phyloP scores from a whole-genome alignment of 2,329 filamentous ascomycete species.

The Curvularia sp. region DNA sequence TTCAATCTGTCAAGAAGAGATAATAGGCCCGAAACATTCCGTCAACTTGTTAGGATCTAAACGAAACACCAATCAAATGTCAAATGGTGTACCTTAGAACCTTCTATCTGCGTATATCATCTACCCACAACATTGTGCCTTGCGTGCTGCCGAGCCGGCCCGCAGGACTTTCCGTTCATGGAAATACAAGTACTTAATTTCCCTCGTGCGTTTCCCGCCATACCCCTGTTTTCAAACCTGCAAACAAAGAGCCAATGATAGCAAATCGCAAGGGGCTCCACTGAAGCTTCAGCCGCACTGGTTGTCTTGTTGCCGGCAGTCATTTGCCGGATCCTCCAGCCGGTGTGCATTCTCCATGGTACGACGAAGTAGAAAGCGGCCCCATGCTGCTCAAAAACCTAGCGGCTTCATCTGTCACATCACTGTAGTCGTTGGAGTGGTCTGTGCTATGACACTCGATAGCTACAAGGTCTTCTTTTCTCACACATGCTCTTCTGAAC shows the following conservation, averaged over 20 bases:
- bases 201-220: not conserved
- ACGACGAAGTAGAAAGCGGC: not conserved
- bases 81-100: not conserved
- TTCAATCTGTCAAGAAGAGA: not conserved
- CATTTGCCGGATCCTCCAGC: not conserved
- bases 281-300: not conserved
- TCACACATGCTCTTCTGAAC: conserved; percentile 3
- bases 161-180: not conserved
- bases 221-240: not conserved
- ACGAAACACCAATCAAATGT: not conserved
- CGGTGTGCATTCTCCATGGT: not conserved
- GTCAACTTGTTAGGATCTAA: not conserved
- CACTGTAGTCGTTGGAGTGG: not conserved
- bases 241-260: not conserved
- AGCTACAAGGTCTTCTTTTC: conserved; percentile 1
- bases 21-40: not conserved
- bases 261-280: not conserved
- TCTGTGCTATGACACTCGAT: not conserved
- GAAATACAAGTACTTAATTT: not conserved
- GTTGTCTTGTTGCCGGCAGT: not conserved
- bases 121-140: too few species aligned
- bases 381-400: not conserved
- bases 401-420: not conserved
- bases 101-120: not conserved
- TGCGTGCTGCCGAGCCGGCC: not conserved